A percentile compares a stretch with the other conserved stretches of the same genome.
phyloP scores from a whole-genome alignment of 2,329 filamentous ascomycete genomes.

The Alternaria arbusti region DNA sequence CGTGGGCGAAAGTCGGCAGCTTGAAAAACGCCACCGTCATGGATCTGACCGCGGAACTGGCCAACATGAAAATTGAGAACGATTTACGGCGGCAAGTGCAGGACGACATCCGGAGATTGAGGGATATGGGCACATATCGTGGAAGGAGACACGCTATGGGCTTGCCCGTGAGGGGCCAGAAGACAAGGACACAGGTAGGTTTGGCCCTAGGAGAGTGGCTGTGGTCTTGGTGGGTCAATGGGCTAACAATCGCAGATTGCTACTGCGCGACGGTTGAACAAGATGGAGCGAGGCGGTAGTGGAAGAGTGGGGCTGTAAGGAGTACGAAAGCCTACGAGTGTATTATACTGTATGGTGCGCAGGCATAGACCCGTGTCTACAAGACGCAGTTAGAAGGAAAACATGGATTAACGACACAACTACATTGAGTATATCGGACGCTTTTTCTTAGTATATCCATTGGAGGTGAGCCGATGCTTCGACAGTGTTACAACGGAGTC shows the following conservation, averaged over 20 bases:
- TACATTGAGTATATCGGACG: neutral
- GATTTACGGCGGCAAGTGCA: slow-evolving; percentile 78
- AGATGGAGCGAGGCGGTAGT: slow-evolving; percentile 59
- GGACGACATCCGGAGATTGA: slow-evolving; percentile 85
- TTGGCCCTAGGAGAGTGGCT: neutral
- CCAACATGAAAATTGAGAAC: slow-evolving; percentile 92
- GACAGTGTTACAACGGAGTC: neutral
- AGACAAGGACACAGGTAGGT: slow-evolving; percentile 75
- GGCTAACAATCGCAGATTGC: slow-evolving; percentile 55
- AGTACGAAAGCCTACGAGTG: slow-evolving; percentile 16
- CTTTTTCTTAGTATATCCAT: neutral
- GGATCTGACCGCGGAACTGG: slow-evolving; percentile 82
- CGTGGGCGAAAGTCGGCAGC: slow-evolving; percentile 76
- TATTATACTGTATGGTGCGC: slow-evolving; percentile 36
- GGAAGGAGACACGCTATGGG: slow-evolving; percentile 92
- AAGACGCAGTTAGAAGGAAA: slow-evolving; percentile 1
- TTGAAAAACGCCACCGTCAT: slow-evolving; percentile 78
- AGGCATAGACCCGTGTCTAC: slow-evolving; percentile 19
- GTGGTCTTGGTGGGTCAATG: neutral
- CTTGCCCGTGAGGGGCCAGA: slow-evolving; percentile 88
- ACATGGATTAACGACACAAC: slow-evolving; percentile 1
- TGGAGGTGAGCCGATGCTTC: neutral
- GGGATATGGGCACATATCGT: slow-evolving; percentile 88
- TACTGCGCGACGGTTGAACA: slow-evolving; percentile 66
- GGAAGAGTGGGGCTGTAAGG: slow-evolving; percentile 39